Evolutionary conservation across 192 early-diverging fungal species (phyloP), one percentile per base, ranked within the genome.

Genomic region (Bifiguratus adelaidae): DNA sequence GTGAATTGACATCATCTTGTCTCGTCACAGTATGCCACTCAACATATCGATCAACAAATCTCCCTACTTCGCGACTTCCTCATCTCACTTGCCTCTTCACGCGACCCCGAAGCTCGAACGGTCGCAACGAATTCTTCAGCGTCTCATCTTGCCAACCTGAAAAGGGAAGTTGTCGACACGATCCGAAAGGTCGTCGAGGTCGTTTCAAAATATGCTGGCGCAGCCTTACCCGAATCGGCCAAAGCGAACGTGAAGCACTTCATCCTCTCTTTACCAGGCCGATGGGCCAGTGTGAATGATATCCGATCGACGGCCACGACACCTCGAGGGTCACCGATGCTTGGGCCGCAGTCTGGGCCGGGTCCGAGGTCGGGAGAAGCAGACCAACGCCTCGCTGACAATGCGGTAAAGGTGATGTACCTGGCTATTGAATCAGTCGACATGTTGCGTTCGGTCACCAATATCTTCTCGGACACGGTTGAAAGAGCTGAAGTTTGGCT

Each of bases 171-270:
- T 2, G 80, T 91, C 1, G 71, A 78, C 16, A 91, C 90, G 0
- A 65, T 97, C 21, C 74, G 88, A 20, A 81, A 81, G 23, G 93
- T 91, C 1, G 86, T 97, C 3, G 85, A 83, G 30, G 80, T 97
- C 5, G 73, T 97, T 25, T 83, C 82, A 19, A 76, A 81, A 26
- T 89, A 96, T 57, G 91, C 93, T 15, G 82, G 84, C 11, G 70
- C 79, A 3, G 83, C 83, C 41, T 67, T 97, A 30, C 88, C 93
- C 2, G 83, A 79, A 33, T 85, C 83, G 27, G 88, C 91, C 21
- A 70, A 85, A 26, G 62, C 74, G 33, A 79, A 64, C 30, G 93
- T 97, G 8, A 76, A 88, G 16, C 74, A 71, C 4, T 86, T 97
- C 48, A 92, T 97, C 29, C 60, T 96, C 6, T 65, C 67, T 1